These are phyloP conservation scores for Coemansia sp. DNA, from an alignment of 192 early-diverging fungal genomes.

Conservation along the genomic window DNA sequence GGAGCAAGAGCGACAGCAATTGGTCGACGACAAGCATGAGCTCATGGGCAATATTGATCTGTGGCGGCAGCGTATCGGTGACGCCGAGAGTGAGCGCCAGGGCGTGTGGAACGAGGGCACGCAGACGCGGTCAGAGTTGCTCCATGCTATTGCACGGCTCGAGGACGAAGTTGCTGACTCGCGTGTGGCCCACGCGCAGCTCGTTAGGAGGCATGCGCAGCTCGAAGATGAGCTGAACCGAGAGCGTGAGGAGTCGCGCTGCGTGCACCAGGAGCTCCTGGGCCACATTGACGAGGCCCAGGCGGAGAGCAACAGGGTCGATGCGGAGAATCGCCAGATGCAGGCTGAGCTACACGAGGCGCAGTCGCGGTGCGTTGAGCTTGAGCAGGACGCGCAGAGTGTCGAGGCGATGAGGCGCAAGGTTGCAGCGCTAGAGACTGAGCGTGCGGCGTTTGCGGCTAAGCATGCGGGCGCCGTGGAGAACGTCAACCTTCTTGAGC, in stretches of 20 bases:
- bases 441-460: constrained; percentile 9
- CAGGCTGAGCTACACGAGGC: constrained; percentile 22
- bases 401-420: background rate
- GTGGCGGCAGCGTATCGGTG: constrained; percentile 49
- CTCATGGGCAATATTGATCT: constrained; percentile 27
- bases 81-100: constrained; percentile 43
- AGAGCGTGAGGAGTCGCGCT: constrained; percentile 1
- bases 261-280: constrained; percentile 19
- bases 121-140: constrained; percentile 42
- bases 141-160: constrained; percentile 27
- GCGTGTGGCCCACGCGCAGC: constrained; percentile 2
- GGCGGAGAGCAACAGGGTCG: constrained; percentile 17
- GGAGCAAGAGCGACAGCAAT: constrained; percentile 46
- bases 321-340: constrained; percentile 26
- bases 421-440: background rate
- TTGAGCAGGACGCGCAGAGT: constrained; percentile 4
- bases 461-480: constrained; percentile 5
- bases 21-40: constrained; percentile 34
- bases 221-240: background rate
- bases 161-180: constrained; percentile 31
- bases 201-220: background rate
- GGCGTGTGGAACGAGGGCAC: constrained; percentile 43
- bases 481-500: constrained; percentile 9
- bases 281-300: constrained; percentile 10
- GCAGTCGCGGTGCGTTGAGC: background rate